phyloP scores from a whole-genome alignment of 2,329 filamentous ascomycete genomes.

The Fusarium dlaminii region DNA sequence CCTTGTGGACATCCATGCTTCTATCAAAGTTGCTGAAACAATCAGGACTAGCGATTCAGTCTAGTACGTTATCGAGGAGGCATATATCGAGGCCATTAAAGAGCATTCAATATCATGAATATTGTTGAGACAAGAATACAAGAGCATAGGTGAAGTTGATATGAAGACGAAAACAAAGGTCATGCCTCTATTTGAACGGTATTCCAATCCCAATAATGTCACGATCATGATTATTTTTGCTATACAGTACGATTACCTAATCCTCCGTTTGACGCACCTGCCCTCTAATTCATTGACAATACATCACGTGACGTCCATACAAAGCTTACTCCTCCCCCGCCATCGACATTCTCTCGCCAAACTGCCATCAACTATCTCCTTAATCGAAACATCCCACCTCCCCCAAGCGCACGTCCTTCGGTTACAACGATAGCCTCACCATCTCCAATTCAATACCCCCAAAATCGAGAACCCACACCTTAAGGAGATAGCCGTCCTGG shows the following conservation, averaged over 20 bases:
- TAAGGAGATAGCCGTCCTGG: conserved; percentile 44
- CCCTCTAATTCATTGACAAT: conserved; percentile 2
- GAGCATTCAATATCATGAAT: background rate
- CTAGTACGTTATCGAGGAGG: conserved; percentile 35
- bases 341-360: conserved; percentile 43
- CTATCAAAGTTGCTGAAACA: conserved; percentile 26
- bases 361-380: conserved; percentile 42
- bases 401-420: conserved; percentile 45
- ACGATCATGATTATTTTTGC: background rate
- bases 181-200: background rate
- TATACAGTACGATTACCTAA: background rate
- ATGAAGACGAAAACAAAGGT: background rate
- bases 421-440: conserved; percentile 53
- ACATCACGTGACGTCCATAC: conserved; percentile 28
- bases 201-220: background rate
- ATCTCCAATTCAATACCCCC: conserved; percentile 39
- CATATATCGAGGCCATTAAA: conserved; percentile 16
- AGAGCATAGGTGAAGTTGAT: background rate
- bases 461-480: conserved; percentile 45
- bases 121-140: background rate
- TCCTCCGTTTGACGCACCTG: background rate
- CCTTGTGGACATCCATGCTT: conserved; percentile 28
- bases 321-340: conserved; percentile 41
- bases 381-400: conserved; percentile 51
- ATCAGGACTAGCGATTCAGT: conserved; percentile 20